Conservation (phyloP, 768 basidiomycete species). For the Tulasnella sp. region DNA sequence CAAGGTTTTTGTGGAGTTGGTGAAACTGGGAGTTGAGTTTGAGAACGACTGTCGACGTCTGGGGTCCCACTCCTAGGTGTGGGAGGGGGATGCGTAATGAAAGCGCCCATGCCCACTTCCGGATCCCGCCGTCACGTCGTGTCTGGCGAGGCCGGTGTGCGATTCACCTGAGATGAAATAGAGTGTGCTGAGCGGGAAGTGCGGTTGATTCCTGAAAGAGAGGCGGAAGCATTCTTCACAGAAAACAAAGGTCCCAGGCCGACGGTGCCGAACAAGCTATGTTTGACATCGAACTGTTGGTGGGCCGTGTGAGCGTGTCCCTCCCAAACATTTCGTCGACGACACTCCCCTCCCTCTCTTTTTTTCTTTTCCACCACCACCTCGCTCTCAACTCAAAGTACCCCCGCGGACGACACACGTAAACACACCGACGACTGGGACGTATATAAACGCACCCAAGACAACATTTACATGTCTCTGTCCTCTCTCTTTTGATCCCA, state of each 20-base stretch:
- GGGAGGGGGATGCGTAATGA: background rate
- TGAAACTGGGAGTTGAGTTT: background rate
- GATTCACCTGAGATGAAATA: background rate
- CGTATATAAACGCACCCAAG: slow-evolving; percentile 1
- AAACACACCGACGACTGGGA: background rate
- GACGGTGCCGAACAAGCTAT: background rate
- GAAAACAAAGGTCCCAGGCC: background rate
- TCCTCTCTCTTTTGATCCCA: background rate
- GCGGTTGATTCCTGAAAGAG: background rate
- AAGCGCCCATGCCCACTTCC: background rate
- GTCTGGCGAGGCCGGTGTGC: background rate
- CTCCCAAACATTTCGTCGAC: background rate
- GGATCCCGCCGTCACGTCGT: too few relatives aligned
- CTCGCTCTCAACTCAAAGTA: background rate
- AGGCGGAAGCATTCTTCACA: background rate
- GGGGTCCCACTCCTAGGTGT: background rate
- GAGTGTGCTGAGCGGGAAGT: background rate
- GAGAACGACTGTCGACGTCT: background rate
- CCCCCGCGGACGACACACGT: background rate
- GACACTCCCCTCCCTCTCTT: background rate
- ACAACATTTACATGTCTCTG: background rate
- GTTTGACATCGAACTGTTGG: background rate
- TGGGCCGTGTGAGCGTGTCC: background rate
- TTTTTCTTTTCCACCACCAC: background rate
- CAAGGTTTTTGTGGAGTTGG: background rate